These are phyloP conservation scores for Solanum hybrid DNA, from an alignment of 305 asterid species.

Conservation along the genomic window DNA sequence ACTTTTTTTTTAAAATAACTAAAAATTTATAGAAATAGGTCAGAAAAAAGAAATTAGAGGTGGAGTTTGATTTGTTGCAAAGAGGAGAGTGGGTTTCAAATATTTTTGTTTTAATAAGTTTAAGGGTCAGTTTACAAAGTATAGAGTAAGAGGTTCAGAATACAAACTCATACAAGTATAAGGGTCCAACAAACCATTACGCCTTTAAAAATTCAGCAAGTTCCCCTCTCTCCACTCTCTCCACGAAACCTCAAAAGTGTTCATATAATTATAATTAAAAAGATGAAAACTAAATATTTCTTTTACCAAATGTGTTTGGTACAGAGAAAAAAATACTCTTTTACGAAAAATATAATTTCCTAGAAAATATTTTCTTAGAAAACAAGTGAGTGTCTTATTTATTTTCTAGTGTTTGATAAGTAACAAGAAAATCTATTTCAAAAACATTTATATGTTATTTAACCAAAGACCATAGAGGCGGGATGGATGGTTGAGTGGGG, in stretches of 20 bases:
- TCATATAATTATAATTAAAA: not conserved
- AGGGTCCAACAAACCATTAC: not conserved
- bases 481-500: not conserved
- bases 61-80: not conserved
- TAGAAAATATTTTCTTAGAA: not conserved
- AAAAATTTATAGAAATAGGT: not conserved
- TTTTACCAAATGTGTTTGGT: not conserved
- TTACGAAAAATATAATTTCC: too few species aligned
- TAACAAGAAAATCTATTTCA: too few species aligned
- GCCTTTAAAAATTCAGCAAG: not conserved
- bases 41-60: not conserved
- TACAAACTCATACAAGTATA: not conserved
- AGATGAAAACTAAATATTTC: not conserved
- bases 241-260: not conserved
- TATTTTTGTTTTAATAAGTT: not conserved
- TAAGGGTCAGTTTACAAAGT: not conserved
- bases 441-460: not conserved
- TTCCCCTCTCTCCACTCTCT: not conserved
- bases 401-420: not conserved
- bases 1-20: not conserved
- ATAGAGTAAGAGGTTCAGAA: not conserved
- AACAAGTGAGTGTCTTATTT: not conserved
- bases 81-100: not conserved
- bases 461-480: not conserved
- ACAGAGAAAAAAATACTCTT: not conserved